Percentiles rank a stretch among this genome's conserved stretches.
Conservation (phyloP, 768 basidiomycete genomes). For the Rhodosporidiobolus odoratus region DNA sequence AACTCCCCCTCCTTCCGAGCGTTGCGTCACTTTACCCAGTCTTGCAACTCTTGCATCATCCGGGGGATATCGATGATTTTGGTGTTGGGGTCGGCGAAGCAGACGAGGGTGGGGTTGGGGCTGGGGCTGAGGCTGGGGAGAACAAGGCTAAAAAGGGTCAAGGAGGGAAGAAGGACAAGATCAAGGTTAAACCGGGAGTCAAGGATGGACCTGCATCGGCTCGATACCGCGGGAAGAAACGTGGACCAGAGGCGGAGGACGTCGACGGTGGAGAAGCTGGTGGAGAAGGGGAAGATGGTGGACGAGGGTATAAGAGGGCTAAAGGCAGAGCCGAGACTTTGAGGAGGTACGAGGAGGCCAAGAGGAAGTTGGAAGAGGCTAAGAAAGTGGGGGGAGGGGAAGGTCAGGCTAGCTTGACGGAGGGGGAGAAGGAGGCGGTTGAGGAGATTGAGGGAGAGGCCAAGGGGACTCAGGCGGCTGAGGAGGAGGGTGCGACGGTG, state of each 20-base stretch:
- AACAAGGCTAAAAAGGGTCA: slow-evolving; percentile 8
- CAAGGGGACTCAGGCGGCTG: background rate
- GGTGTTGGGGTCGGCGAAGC: background rate
- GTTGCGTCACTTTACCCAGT: slow-evolving; percentile 29
- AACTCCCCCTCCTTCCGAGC: no score
- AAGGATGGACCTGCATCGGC: background rate
- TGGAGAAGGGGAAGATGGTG: background rate
- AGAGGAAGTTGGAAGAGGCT: slow-evolving; percentile 12
- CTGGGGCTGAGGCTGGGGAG: background rate
- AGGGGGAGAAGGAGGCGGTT: slow-evolving; percentile 17
- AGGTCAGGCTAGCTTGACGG: background rate
- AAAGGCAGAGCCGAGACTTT: slow-evolving; percentile 21
- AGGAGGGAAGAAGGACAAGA: background rate
- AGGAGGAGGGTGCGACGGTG: background rate
- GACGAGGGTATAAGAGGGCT: slow-evolving; percentile 31
- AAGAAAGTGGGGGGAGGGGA: background rate
- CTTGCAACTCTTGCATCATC: slow-evolving; percentile 30
- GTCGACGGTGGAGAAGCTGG: background rate
- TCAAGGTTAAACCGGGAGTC: background rate
- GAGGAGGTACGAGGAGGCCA: slow-evolving; percentile 28
- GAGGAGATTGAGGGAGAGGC: slow-evolving; percentile 9
- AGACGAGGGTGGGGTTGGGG: background rate
- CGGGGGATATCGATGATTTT: background rate
- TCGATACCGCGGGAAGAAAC: background rate
- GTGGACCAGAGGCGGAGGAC: background rate